Evolutionary conservation across 2,329 filamentous ascomycete species (phyloP), one percentile per base, ranked within the genome.

Genomic region (Phyllosticta citribraziliensis): DNA sequence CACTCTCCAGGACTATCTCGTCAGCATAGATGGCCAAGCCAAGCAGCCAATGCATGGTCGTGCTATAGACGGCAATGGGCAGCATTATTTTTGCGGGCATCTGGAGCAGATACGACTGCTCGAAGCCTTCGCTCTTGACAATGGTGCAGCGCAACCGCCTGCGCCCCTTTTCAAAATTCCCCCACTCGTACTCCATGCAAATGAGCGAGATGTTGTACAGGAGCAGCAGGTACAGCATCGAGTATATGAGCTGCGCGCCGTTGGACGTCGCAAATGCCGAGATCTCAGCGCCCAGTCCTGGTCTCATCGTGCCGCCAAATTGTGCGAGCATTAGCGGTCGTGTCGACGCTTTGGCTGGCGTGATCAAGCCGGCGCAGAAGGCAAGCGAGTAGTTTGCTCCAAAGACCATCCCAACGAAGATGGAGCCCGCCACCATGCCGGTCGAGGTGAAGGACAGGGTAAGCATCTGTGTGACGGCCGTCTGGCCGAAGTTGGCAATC

Each of bases 121-220:
- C 60, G 55, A 73, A 71, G 55, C 63, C 62, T 24, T 68, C 63
- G 27, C 69, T 68, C 40, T 64, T 66, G 14, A 70, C 69, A 6
- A 69, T 66, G 0, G 69, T 72, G 52, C 68, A 67, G 51, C 69
- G 68, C 14, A 71, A 57, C 11, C 65, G 66, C 50, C 63, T 65
- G 12, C 68, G 65, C 5, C 60, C 53, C 47, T 67, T 66, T 57
- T 71, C 68, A 5, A 71, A 63, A 22, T 65, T 64, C 2, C 70
- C 69, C 69, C 69, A 73, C n/a, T 69, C 66, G 19, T 65, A 40
- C 58, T 71, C 70, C 64, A 68, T 65, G 47, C 58, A 64, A 52
- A 70, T 62, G 17, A 70, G 64, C 1, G 68, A 70, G 55, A 71
- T 64, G 58, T 72, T 70, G 56, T 72, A 72, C 20, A 71, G 67